Evolutionary conservation across 2,329 filamentous ascomycete genomes (phyloP).

Genomic region (Diaporthe australafricana): DNA sequence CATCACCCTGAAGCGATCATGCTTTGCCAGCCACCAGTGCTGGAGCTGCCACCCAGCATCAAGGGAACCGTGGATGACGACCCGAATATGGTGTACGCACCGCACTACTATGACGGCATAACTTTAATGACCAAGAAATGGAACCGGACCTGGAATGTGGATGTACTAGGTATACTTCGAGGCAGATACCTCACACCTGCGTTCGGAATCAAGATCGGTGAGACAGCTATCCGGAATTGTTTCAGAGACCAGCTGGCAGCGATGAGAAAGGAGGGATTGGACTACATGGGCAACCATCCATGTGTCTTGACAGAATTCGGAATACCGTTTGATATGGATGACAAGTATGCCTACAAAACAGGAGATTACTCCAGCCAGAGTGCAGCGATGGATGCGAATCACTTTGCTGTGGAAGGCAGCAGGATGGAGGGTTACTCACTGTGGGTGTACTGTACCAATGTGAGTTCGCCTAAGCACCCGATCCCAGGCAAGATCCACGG

Average conservation of each 20-base stretch:
- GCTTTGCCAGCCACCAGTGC: constrained; percentile 90
- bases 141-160: constrained; percentile 97
- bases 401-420: constrained; percentile 89
- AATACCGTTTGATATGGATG: constrained; percentile 98
- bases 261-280: constrained; percentile 86
- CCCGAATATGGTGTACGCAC: constrained; percentile 88
- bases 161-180: constrained; percentile 90
- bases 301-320: constrained; percentile 95
- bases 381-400: constrained; percentile 94
- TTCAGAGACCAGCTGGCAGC: constrained; percentile 87
- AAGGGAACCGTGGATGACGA: constrained; percentile 92
- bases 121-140: constrained; percentile 98
- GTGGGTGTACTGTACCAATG: constrained; percentile 85
- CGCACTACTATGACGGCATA: constrained; percentile 97
- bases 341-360: constrained; percentile 93
- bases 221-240: constrained; percentile 93
- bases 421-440: constrained; percentile 86
- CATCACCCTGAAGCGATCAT: constrained; percentile 86
- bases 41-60: constrained; percentile 90
- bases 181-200: constrained; percentile 90
- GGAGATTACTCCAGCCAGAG: constrained; percentile 95
- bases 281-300: constrained; percentile 89
- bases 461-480: constrained; percentile 49
- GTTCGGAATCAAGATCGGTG: constrained; percentile 92
- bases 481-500: not conserved